Base-by-base conservation (phyloP, 176 grass and related monocot species). In the Lolium rigidum region DNA sequence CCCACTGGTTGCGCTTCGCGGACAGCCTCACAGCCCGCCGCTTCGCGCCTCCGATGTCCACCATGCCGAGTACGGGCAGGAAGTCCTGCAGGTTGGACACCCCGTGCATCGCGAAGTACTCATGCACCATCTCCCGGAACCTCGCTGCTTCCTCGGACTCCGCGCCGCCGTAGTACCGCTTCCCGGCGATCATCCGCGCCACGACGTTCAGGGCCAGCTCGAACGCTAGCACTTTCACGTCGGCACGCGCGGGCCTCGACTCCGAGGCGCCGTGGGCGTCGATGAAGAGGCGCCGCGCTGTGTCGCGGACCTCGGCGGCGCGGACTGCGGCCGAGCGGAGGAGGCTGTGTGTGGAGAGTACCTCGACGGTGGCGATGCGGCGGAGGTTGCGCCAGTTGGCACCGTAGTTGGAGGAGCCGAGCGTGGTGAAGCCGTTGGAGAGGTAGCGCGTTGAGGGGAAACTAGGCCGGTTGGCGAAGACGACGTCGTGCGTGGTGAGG, bases 381-480 rank as follows among this genome's bases (percentile, higher is more conserved):
- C 89, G 87, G 57, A 92, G 82, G 54, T 83, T 88, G 37, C 90
- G 83, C 92, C 90, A 94, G 79, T 88, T 88, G 16, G 87, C 16
- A 10, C 90, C 94, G 82, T 94, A 94, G 83, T 85, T 85, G 8
- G 85, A 81, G 75, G 81, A 60, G 0, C 68, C 87, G 6, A 97
- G 46, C 48, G 81, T 68, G 57, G 87, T 89, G 90, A 64, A 89
- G 38, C 73, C 76, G 21, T 91, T 85, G 68, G 81, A 80, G 41
- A 89, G 82, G 87, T 86, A 4, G 56, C 76, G 79, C 26, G n/a
- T 28, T 11, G 90, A 93, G 61, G 87, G 92, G 26, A 94, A 74
- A 1, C 52, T 83, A 7, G 86, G 85, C 4, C 94, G 88, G 83
- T 97, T 97, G 44, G 94, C 87, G 83, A 97, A 94, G 38, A 69